Percentiles rank a stretch among this genome's conserved stretches.
Conservation (phyloP, 108 stramenopile species). For the Poteriospumella lacustris region DNA sequence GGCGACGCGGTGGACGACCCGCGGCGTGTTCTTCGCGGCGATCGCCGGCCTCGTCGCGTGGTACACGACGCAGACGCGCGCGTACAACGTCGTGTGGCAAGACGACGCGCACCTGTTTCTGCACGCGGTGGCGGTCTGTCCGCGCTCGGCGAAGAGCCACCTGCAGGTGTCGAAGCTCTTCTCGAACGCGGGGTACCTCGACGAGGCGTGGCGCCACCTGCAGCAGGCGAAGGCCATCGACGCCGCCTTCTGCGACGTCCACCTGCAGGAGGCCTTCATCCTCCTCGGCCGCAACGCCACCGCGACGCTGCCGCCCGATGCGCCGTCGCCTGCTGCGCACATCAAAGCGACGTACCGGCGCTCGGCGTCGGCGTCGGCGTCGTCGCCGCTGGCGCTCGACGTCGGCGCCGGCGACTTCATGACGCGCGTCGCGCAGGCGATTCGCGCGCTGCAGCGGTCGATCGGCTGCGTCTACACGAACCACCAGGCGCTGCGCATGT, state of each 20-base stretch:
- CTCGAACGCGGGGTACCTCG: neutral
- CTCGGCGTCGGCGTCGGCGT: too few relatives aligned
- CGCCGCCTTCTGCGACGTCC: conserved; percentile 14
- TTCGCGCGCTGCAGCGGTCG: too few relatives aligned
- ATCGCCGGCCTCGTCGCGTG: neutral
- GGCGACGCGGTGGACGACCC: neutral
- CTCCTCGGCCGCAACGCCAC: neutral
- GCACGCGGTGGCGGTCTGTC: neutral
- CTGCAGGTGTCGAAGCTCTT: conserved; percentile 11
- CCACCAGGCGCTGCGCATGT: neutral
- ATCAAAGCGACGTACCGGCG: too few relatives aligned
- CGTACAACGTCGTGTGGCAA: neutral
- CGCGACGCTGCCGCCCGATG: neutral
- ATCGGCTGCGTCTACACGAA: neutral
- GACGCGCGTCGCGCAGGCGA: neutral
- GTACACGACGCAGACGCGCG: neutral
- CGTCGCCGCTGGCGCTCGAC: too few relatives aligned
- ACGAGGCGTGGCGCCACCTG: neutral
- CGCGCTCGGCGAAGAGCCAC: neutral
- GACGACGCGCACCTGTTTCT: neutral
- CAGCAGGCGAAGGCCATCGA: neutral
- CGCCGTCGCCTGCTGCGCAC: too few relatives aligned
- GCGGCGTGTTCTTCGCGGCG: neutral
- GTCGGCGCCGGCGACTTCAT: neutral
- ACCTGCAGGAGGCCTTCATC: conserved; percentile 5